These are phyloP conservation scores for Licmophora abbreviata DNA, from an alignment of 108 stramenopile species.

Conservation along the genomic window DNA sequence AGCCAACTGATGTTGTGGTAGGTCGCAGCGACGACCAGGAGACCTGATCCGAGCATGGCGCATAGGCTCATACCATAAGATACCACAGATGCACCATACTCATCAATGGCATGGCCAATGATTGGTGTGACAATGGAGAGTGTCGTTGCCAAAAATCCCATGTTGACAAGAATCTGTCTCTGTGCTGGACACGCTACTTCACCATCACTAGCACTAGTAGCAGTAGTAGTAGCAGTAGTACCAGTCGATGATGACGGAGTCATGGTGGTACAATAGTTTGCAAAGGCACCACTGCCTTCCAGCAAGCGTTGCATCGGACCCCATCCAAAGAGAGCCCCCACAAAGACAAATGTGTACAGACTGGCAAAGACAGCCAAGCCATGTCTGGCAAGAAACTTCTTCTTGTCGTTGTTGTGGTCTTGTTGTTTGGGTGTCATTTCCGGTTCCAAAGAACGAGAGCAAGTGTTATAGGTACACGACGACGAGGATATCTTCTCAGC, in stretches of 20 bases:
- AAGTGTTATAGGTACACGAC: no score
- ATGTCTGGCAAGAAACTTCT: no score
- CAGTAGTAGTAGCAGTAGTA: not conserved
- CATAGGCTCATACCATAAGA: slow-evolving; percentile 8
- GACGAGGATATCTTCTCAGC: no score
- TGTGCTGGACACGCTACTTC: slow-evolving; percentile 24
- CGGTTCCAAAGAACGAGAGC: no score
- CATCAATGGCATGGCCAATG: slow-evolving; percentile 17
- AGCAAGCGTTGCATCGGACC: slow-evolving; percentile 43
- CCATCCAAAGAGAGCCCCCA: slow-evolving; percentile 34
- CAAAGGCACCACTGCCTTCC: slow-evolving; percentile 24
- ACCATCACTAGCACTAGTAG: not conserved
- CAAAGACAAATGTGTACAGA: slow-evolving; percentile 19
- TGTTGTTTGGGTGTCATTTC: no score
- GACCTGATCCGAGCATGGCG: not conserved
- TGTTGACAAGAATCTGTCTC: slow-evolving; percentile 18
- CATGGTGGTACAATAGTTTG: slow-evolving; percentile 7
- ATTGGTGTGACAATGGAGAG: slow-evolving; percentile 13
- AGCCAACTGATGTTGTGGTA: not conserved
- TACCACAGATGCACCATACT: slow-evolving; percentile 13
- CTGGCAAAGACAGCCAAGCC: slow-evolving; percentile 6
- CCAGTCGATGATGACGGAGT: not conserved
- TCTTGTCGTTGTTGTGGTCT: no score
- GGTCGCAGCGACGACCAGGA: not conserved
- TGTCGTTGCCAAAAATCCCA: slow-evolving; percentile 11